Evolutionary conservation across 1,284 basidiomycete species (phyloP), one percentile per base, ranked within the genome.

Genomic region (Mycena citricolor): DNA sequence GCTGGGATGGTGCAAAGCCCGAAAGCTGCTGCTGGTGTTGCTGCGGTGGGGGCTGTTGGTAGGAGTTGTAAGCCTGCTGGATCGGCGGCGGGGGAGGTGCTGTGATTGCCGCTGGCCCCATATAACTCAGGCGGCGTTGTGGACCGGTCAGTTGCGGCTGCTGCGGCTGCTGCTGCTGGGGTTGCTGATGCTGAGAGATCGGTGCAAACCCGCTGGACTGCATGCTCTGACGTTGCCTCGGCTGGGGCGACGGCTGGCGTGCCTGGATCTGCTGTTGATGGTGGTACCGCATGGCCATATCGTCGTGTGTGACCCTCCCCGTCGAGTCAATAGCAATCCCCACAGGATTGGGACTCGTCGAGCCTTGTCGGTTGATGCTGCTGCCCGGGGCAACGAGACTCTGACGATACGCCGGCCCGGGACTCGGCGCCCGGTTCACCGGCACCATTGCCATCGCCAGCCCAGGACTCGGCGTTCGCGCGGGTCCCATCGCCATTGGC

Each of bases 301-400:
- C 77, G 65, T 94, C 90, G 54, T 86, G 79, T 17, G 83, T 72
- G 8, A 94, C 90, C 12, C 82, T 77, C 7, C 91, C 91, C 42
- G 68, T 77, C 2, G 84, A 81, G 58, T 90, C 89, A 13, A 94
- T 69, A 8, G 79, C 73, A 52, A 94, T 93, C 1, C 91, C 90
- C 22, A 90, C 73, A 35, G 63, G 63, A 44, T 71, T 73, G 11
- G 70, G 71, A 50, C 70, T 73, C 16, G 66, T 59, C 17, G 68
- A 57, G 57, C 39, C 51, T 57, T 36, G 65, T 50, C 36, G 54
- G 43, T 32, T 60, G n/a, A 34, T 10, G 25, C 34, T 39, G 35
- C 42, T 32, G 22, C 33, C 4, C 3, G 23, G 25, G 16, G 47
- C n/a, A 35, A 58, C 62, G 17, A 63, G 36, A 17, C 39, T 57